Conservation (phyloP, 2,329 filamentous ascomycete species). For the Oidium heveae region DNA sequence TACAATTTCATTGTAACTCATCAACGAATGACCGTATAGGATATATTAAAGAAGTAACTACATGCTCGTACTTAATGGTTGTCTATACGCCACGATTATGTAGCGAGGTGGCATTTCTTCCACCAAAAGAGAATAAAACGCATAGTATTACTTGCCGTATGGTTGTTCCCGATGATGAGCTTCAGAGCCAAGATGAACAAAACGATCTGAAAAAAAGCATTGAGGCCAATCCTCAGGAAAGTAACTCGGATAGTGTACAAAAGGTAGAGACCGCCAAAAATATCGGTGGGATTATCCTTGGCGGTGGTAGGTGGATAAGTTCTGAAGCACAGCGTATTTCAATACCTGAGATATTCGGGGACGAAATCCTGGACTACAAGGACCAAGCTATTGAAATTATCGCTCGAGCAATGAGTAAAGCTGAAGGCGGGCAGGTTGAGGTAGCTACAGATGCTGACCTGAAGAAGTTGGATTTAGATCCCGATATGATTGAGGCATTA, state of each 20-base stretch:
- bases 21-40: constrained; percentile 37
- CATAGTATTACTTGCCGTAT: constrained; percentile 36
- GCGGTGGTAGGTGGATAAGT: constrained; percentile 11
- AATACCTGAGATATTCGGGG: constrained; percentile 16
- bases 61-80: constrained; percentile 49
- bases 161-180: constrained; percentile 23
- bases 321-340: constrained; percentile 12
- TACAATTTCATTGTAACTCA: constrained; percentile 35
- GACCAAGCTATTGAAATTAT: constrained; percentile 6
- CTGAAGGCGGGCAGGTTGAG: constrained; percentile 11
- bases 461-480: constrained; percentile 29
- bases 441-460: constrained; percentile 38
- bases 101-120: constrained; percentile 47
- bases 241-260: constrained; percentile 16
- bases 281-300: constrained; percentile 11
- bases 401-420: constrained; percentile 8
- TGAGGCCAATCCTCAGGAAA: constrained; percentile 4
- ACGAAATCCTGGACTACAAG: constrained; percentile 30
- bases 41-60: constrained; percentile 48
- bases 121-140: constrained; percentile 36
- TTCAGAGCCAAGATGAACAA: constrained; percentile 13
- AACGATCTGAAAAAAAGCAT: constrained; percentile 13
- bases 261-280: constrained; percentile 9
- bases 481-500: constrained; percentile 42
- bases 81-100: constrained; percentile 51